These are phyloP conservation scores for Apiotrichum gamsii DNA, from an alignment of 1,284 basidiomycete species.

Conservation along the genomic window DNA sequence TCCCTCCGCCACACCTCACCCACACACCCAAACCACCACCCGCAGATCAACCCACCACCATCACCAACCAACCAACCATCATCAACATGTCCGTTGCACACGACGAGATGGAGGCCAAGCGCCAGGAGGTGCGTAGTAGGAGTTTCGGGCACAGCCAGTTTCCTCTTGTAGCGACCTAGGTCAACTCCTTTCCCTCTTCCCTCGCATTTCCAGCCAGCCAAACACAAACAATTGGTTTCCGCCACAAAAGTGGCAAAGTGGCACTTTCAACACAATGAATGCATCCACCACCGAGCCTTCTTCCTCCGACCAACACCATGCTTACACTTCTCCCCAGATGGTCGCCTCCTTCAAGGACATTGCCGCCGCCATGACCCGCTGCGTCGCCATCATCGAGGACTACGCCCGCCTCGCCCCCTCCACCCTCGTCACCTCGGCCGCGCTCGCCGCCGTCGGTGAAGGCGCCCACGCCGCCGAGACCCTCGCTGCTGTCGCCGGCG, in stretches of 20 bases:
- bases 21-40: not conserved
- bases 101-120: constrained; percentile 46
- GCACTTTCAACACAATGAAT: not conserved
- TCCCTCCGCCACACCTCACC: not conserved
- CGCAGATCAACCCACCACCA: not conserved
- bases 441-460: constrained; percentile 17
- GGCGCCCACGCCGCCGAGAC: constrained; percentile 17
- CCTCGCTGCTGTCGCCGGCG: constrained; percentile 15
- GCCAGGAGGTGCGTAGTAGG: constrained; percentile 41
- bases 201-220: not conserved
- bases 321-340: constrained; percentile 33
- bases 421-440: constrained; percentile 20
- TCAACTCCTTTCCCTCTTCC: no score
- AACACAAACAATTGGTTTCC: no score
- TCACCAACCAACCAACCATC: not conserved
- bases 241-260: not conserved
- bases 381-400: constrained; percentile 41
- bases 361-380: constrained; percentile 43
- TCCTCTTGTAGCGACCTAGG: no score
- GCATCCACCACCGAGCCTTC: not conserved
- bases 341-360: constrained; percentile 45
- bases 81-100: constrained; percentile 30
- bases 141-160: no score
- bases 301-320: not conserved
- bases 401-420: constrained; percentile 42